Percentiles rank a stretch among this genome's conserved stretches.
Conservation (phyloP, 2,329 filamentous ascomycete genomes). For the Talaromyces islandicus region DNA sequence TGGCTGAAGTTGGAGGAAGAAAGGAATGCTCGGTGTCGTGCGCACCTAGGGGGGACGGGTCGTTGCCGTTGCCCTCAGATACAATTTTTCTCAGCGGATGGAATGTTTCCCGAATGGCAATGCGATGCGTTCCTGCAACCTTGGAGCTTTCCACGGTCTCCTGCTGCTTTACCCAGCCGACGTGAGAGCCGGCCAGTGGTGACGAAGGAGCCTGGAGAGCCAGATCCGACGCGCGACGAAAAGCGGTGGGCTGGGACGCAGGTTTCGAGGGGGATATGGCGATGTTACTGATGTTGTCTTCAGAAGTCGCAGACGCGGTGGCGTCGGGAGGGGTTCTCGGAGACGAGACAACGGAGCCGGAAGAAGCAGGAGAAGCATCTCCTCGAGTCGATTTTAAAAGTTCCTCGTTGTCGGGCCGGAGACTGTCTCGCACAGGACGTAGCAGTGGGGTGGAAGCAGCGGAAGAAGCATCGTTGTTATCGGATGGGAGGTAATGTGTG, state of each 20-base stretch:
- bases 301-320: conserved; percentile 8
- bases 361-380: conserved; percentile 23
- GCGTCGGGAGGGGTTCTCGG: not conserved
- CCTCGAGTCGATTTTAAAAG: conserved; percentile 20
- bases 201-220: conserved; percentile 20
- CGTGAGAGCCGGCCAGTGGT: conserved; percentile 21
- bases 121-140: conserved; percentile 10
- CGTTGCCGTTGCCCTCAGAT: conserved; percentile 18
- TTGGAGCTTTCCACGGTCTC: conserved; percentile 16
- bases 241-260: conserved; percentile 13
- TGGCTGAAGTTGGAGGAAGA: conserved; percentile 22
- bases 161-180: conserved; percentile 18
- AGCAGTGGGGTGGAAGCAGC: conserved; percentile 28
- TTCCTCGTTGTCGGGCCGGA: conserved; percentile 17
- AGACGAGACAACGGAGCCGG: conserved; percentile 14
- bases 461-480: conserved; percentile 34
- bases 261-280: conserved; percentile 16
- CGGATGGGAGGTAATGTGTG: conserved; percentile 52
- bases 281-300: conserved; percentile 14
- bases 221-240: conserved; percentile 18
- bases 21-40: conserved; percentile 20
- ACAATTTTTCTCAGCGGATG: conserved; percentile 17
- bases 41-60: not conserved
- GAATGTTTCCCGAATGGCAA: conserved; percentile 14
- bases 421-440: conserved; percentile 22